Evolutionary conservation across 371 early-diverging fungal genomes (phyloP).

Genomic region (Actinomucor elegans): DNA sequence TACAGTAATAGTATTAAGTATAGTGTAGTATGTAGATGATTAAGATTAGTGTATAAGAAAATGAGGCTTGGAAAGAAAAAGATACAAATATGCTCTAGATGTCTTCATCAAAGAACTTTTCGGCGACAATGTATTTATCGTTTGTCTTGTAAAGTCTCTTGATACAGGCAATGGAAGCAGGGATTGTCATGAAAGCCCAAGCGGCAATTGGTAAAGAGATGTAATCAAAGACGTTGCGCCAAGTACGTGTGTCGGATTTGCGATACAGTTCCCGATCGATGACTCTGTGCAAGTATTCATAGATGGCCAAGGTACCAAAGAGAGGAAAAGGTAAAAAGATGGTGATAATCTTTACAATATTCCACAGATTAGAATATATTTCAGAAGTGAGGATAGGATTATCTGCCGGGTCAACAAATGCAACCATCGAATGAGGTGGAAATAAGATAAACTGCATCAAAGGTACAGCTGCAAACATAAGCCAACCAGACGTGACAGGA

Average conservation of each 20-base stretch:
- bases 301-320: constrained; percentile 45
- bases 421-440: constrained; percentile 37
- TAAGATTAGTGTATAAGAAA: too few relatives aligned
- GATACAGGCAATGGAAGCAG: constrained; percentile 52
- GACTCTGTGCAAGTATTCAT: constrained; percentile 45
- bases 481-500: constrained; percentile 52
- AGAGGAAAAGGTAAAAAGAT: constrained; percentile 48
- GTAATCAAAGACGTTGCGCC: constrained; percentile 52
- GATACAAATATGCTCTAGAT: too few relatives aligned
- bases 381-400: constrained; percentile 51
- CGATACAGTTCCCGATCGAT: constrained; percentile 53
- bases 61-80: too few relatives aligned
- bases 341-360: constrained; percentile 46
- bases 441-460: constrained; percentile 51
- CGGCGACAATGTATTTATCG: constrained; percentile 54
- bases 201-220: constrained; percentile 55
- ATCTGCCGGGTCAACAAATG: constrained; percentile 34
- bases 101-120: constrained; percentile 52
- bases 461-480: constrained; percentile 58
- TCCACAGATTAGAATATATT: constrained; percentile 45
- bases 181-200: constrained; percentile 61
- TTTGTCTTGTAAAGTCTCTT: constrained; percentile 48
- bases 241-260: constrained; percentile 39
- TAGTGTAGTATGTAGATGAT: too few relatives aligned
- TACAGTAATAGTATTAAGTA: too few relatives aligned